These are phyloP conservation scores for Bassia scoparia DNA, from an alignment of 148 eudicot species.

Conservation along the genomic window DNA sequence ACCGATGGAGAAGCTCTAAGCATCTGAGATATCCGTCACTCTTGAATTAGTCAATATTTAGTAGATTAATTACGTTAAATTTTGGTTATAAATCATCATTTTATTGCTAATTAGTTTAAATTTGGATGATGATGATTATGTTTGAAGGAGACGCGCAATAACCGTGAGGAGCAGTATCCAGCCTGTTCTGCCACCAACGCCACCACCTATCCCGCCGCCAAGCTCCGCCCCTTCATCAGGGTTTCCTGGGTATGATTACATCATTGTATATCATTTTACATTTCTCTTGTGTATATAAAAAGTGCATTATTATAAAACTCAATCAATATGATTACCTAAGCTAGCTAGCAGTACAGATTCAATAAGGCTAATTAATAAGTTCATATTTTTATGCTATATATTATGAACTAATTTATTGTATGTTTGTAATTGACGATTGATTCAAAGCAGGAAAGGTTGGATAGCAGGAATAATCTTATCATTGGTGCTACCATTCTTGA, in stretches of 20 bases:
- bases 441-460: constrained; percentile 33
- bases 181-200: constrained; percentile 9
- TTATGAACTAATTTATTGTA: background rate
- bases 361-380: too few relatives aligned
- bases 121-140: too few relatives aligned
- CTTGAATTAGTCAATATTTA: background rate
- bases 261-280: too few relatives aligned
- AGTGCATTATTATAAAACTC: too few relatives aligned
- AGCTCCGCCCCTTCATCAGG: constrained; percentile 5
- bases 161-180: background rate
- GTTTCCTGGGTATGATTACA: constrained; percentile 18
- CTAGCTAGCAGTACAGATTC: too few relatives aligned
- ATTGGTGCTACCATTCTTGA: constrained; percentile 29
- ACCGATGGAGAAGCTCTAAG: too few relatives aligned
- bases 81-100: background rate
- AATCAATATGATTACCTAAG: too few relatives aligned
- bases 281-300: too few relatives aligned
- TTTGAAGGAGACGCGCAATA: background rate
- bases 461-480: constrained; percentile 26
- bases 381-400: too few relatives aligned
- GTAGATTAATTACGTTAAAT: background rate
- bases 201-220: constrained; percentile 12
- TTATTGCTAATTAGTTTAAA: background rate
- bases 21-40: too few relatives aligned
- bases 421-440: background rate